A percentile compares a stretch with the other conserved stretches of the same genome.
phyloP scores from a whole-genome alignment of 2,329 filamentous ascomycete species.

The Ascochyta koolunga region DNA sequence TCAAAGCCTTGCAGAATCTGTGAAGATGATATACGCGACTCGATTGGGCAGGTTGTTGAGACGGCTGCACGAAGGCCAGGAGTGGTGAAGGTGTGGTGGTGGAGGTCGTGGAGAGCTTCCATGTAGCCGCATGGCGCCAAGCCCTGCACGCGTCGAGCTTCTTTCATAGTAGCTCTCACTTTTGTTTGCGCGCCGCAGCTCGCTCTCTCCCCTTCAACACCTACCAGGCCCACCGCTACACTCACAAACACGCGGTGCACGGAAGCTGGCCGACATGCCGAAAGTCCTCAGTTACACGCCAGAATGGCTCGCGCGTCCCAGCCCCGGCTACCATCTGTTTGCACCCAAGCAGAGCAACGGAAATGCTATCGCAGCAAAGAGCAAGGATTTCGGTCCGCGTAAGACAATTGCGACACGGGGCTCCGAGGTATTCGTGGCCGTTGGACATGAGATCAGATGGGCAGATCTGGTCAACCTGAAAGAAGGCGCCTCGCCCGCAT shows the following conservation, averaged over 20 bases:
- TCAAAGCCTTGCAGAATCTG: not conserved
- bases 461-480: constrained; percentile 82
- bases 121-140: constrained; percentile 19
- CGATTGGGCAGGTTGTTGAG: not conserved
- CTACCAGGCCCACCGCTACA: not conserved
- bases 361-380: constrained; percentile 34
- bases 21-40: constrained; percentile 2
- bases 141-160: constrained; percentile 25
- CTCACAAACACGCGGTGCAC: not conserved
- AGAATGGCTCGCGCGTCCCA: constrained; percentile 80
- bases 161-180: constrained; percentile 7
- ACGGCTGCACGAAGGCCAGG: not conserved
- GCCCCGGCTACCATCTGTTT: constrained; percentile 81
- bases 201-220: constrained; percentile 1
- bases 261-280: constrained; percentile 66
- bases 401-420: constrained; percentile 78
- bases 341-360: constrained; percentile 53
- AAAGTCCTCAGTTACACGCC: constrained; percentile 86
- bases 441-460: constrained; percentile 91
- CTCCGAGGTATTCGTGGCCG: constrained; percentile 86
- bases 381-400: constrained; percentile 49
- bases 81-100: constrained; percentile 5
- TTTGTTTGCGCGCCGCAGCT: constrained; percentile 12
- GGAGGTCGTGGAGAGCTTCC: constrained; percentile 16
- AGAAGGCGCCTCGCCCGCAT: constrained; percentile 51